phyloP scores from a whole-genome alignment of 345 rosid genomes.

The Salix koriyanagi region DNA sequence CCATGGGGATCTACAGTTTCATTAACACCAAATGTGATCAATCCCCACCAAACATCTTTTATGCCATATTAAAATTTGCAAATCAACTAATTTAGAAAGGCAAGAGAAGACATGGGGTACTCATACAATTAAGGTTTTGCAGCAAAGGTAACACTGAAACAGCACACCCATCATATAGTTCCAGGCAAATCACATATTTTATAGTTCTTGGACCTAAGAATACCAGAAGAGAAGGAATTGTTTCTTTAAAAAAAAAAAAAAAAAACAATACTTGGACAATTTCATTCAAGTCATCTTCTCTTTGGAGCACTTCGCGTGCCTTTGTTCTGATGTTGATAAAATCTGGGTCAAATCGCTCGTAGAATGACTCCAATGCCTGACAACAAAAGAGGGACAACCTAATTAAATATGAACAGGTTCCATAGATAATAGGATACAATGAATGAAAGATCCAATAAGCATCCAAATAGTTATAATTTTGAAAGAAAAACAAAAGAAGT shows the following conservation, averaged over 20 bases:
- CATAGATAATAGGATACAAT: neutral
- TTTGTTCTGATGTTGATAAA: constrained; percentile 97
- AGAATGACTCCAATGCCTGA: constrained; percentile 95
- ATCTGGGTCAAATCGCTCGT: constrained; percentile 94
- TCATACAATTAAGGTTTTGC: neutral
- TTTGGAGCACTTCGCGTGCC: constrained; percentile 98
- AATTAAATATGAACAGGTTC: neutral
- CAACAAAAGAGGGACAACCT: constrained; percentile 11
- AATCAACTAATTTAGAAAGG: neutral
- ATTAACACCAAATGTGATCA: neutral
- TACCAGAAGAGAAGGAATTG: neutral
- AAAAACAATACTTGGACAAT: constrained; percentile 77
- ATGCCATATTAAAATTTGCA: neutral
- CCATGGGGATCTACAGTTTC: neutral
- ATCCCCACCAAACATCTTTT: neutral
- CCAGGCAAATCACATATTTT: neutral
- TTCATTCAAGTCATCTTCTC: constrained; percentile 99
- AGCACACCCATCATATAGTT: neutral
- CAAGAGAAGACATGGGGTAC: neutral
- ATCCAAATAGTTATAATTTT: neutral
- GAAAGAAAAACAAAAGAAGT: neutral
- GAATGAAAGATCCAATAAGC: neutral
- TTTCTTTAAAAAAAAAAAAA: neutral
- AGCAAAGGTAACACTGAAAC: neutral
- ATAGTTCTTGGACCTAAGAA: neutral